These are phyloP conservation scores for Pseudogymnoascus sp. DNA, from an alignment of 2,329 filamentous ascomycete genomes.

Conservation along the genomic window DNA sequence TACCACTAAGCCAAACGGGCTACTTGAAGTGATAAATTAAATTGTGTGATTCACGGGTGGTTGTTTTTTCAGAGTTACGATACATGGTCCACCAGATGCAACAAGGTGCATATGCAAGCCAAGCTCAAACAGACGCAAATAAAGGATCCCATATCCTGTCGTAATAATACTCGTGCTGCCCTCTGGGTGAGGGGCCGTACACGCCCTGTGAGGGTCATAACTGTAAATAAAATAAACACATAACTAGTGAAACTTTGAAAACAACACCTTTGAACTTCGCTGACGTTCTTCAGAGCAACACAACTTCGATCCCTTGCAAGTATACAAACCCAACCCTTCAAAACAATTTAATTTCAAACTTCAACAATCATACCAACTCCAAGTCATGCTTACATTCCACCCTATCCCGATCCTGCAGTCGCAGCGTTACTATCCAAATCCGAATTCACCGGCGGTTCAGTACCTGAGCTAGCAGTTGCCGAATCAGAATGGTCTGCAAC, in stretches of 20 bases:
- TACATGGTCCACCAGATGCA: not conserved
- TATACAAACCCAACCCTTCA: not conserved
- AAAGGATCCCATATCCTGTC: not conserved
- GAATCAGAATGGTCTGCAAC: not conserved
- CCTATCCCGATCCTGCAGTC: not conserved
- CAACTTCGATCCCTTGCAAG: not conserved
- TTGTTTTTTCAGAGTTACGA: not conserved
- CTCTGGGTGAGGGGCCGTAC: not conserved
- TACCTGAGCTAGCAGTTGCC: not conserved
- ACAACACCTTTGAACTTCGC: not conserved
- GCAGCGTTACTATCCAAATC: not conserved
- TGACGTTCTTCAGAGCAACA: not conserved
- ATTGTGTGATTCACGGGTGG: not conserved
- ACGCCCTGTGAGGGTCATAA: not conserved
- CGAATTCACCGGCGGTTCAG: not conserved
- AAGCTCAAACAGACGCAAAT: not conserved
- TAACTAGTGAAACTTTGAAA: not conserved
- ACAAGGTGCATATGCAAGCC: not conserved
- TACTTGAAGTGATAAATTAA: constrained; percentile 8
- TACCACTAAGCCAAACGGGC: constrained; percentile 17
- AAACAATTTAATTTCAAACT: not conserved
- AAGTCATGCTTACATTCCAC: not conserved
- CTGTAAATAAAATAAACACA: no score
- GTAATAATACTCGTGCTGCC: not conserved
- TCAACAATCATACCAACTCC: not conserved